phyloP scores from a whole-genome alignment of 495 filamentous ascomycete species.

The Talaromyces stipitatus region DNA sequence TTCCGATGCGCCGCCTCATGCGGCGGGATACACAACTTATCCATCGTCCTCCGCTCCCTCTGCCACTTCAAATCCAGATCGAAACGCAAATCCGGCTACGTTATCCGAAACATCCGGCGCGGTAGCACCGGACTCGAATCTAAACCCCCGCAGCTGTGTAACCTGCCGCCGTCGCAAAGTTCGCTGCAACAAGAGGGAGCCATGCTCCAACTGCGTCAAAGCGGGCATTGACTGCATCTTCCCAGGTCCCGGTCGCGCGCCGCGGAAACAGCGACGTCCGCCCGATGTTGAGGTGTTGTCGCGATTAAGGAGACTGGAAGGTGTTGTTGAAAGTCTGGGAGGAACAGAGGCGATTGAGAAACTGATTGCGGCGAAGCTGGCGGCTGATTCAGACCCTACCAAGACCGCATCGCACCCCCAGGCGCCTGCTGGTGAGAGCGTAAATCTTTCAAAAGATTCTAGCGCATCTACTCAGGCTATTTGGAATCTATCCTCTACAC shows the following conservation, averaged over 20 bases:
- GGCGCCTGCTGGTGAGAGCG: neutral
- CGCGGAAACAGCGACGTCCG: slow-evolving; percentile 56
- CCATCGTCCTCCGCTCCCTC: neutral
- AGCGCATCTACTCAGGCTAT: neutral
- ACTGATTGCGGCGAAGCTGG: neutral
- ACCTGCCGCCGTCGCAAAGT: slow-evolving; percentile 82
- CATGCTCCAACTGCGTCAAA: slow-evolving; percentile 78
- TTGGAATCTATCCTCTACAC: slow-evolving; percentile 6
- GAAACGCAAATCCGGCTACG: neutral
- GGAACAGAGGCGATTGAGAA: slow-evolving; percentile 7
- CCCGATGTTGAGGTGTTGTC: slow-evolving; percentile 73
- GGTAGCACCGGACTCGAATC: slow-evolving; percentile 13
- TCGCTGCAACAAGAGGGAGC: slow-evolving; percentile 75
- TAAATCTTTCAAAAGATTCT: neutral
- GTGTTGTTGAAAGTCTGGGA: slow-evolving; percentile 65
- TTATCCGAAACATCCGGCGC: neutral
- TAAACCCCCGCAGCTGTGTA: slow-evolving; percentile 70
- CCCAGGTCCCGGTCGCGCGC: slow-evolving; percentile 74
- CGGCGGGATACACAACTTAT: neutral
- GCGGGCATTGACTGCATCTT: slow-evolving; percentile 76
- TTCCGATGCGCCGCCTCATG: neutral
- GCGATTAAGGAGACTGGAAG: slow-evolving; percentile 69
- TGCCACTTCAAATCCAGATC: neutral
- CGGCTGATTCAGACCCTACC: neutral
- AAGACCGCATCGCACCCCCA: neutral